phyloP scores from a whole-genome alignment of 305 asterid genomes.

The Fraxinus ornus region DNA sequence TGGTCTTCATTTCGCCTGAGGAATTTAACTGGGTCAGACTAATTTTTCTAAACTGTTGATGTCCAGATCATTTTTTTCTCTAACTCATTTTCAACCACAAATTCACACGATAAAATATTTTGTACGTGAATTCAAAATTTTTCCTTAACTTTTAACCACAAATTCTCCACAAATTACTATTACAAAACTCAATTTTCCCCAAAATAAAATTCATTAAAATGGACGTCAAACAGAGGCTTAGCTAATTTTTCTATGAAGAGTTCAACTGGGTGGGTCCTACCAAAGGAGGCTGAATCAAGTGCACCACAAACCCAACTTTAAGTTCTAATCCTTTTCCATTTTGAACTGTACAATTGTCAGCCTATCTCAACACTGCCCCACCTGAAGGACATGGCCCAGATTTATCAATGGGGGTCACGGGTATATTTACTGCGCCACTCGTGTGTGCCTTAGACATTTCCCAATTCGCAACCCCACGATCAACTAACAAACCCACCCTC shows the following conservation, averaged over 20 bases:
- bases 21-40: neutral
- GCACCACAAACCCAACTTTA: conserved; percentile 19
- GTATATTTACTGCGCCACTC: conserved; percentile 78
- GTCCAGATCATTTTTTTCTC: no score
- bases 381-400: conserved; percentile 59
- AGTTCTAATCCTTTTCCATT: conserved; percentile 44
- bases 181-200: no score
- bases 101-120: no score
- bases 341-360: conserved; percentile 50
- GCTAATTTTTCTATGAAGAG: neutral
- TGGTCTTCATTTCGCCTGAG: neutral
- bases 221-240: no score
- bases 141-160: no score
- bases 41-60: neutral
- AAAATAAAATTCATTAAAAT: no score
- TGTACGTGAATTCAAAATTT: no score
- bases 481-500: conserved; percentile 14
- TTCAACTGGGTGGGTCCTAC: conserved; percentile 22
- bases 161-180: no score
- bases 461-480: conserved; percentile 37
- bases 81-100: no score
- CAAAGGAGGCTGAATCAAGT: conserved; percentile 18
- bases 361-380: conserved; percentile 54
- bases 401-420: conserved; percentile 84
- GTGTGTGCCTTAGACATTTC: conserved; percentile 49